A percentile compares a stretch with the other conserved stretches of the same genome.
Conservation (phyloP, 495 filamentous ascomycete genomes). For the Bacidia rubella region DNA sequence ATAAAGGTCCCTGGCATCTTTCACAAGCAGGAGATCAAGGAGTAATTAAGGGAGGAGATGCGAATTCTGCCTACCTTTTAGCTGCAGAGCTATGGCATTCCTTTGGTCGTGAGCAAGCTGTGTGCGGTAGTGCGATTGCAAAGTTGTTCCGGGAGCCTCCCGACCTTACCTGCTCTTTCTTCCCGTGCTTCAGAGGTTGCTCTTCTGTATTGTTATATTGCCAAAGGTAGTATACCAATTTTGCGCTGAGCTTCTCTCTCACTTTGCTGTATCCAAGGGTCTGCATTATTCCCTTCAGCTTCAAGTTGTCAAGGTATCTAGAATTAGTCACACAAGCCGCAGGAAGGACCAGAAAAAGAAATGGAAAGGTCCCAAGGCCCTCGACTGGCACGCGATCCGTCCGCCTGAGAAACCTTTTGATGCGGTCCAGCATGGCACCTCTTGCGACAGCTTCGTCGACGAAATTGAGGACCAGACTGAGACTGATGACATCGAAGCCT, state of each 20-base stretch:
- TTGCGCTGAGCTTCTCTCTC: slow-evolving; percentile 58
- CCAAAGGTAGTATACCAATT: slow-evolving; percentile 88
- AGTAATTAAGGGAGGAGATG: slow-evolving; percentile 23
- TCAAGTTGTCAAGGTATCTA: slow-evolving; percentile 68
- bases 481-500: slow-evolving; percentile 73
- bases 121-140: slow-evolving; percentile 52
- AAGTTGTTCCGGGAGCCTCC: slow-evolving; percentile 80
- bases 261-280: slow-evolving; percentile 56
- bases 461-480: slow-evolving; percentile 94
- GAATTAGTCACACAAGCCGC: slow-evolving; percentile 84
- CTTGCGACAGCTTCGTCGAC: slow-evolving; percentile 61
- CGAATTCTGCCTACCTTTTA: no score
- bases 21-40: slow-evolving; percentile 45
- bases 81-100: no score
- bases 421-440: slow-evolving; percentile 77
- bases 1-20: slow-evolving; percentile 44
- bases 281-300: slow-evolving; percentile 58
- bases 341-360: slow-evolving; percentile 81
- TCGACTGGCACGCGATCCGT: slow-evolving; percentile 12
- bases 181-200: slow-evolving; percentile 29
- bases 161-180: slow-evolving; percentile 61
- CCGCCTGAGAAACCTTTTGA: slow-evolving; percentile 47
- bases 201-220: slow-evolving; percentile 26
- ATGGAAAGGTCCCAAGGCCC: slow-evolving; percentile 41
- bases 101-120: no score